Percentiles rank a stretch among this genome's conserved stretches.
These are phyloP conservation scores for Termitomyces sp. DNA, from an alignment of 768 basidiomycete species.

Conservation along the genomic window DNA sequence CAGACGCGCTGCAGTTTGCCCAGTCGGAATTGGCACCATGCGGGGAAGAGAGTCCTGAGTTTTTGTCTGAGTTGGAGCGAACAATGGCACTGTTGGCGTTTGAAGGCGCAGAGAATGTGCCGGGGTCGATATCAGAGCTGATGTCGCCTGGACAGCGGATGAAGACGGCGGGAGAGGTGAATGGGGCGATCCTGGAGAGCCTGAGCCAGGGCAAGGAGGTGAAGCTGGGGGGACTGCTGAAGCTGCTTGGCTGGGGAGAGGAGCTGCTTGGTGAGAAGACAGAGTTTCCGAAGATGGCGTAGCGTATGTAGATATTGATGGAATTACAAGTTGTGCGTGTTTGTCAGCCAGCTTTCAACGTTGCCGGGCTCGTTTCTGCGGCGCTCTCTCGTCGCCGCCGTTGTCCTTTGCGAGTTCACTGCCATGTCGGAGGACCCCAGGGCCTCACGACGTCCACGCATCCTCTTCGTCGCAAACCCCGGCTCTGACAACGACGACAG, in stretches of 20 bases:
- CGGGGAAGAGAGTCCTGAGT: conserved; percentile 93
- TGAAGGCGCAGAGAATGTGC: conserved; percentile 57
- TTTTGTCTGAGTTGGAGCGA: conserved; percentile 85
- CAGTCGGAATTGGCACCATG: conserved; percentile 92
- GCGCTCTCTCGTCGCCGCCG: too few species aligned
- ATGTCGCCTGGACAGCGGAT: conserved; percentile 84
- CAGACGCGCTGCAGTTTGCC: conserved; percentile 85
- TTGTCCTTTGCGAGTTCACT: neutral
- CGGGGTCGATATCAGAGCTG: conserved; percentile 70
- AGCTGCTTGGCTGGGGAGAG: conserved; percentile 89
- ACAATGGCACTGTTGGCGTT: conserved; percentile 94
- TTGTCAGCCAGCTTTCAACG: conserved; percentile 11
- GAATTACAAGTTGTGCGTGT: conserved; percentile 3
- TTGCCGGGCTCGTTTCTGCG: conserved; percentile 1
- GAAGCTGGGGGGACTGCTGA: conserved; percentile 79
- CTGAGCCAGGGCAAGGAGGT: conserved; percentile 91
- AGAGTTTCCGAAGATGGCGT: conserved; percentile 71
- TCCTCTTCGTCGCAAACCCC: conserved; percentile 62
- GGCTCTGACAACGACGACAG: conserved; percentile 39
- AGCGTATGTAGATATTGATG: conserved; percentile 17
- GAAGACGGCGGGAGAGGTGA: conserved; percentile 95
- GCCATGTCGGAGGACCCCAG: conserved; percentile 63
- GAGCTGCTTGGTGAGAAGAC: conserved; percentile 69
- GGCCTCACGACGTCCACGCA: conserved; percentile 32
- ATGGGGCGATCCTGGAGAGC: conserved; percentile 91